Evolutionary conservation across 208 protist genomes (phyloP).

Genomic region (Leishmania guyanensis): DNA sequence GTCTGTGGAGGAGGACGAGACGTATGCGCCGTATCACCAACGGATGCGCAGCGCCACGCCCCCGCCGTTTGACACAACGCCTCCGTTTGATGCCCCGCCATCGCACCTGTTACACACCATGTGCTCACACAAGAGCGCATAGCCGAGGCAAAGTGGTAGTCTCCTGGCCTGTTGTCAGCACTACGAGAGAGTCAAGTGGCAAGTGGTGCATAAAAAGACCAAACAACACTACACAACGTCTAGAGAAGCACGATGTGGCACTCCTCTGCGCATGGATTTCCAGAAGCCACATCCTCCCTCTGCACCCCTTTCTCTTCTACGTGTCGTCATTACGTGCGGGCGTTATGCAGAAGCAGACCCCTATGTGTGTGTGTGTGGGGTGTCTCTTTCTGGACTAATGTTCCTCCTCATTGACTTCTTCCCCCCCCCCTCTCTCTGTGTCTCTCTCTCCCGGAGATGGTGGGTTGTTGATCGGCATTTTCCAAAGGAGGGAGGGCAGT

Average conservation of each 20-base stretch:
- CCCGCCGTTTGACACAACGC: slow-evolving; percentile 39
- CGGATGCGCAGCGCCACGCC: slow-evolving; percentile 39
- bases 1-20: slow-evolving; percentile 42
- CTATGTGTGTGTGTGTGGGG: neutral
- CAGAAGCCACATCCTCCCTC: too few relatives aligned
- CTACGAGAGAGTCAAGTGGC: too few relatives aligned
- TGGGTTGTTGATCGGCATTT: neutral
- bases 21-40: slow-evolving; percentile 51
- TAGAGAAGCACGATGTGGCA: neutral
- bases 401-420: neutral
- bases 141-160: neutral
- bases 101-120: slow-evolving; percentile 30
- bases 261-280: neutral
- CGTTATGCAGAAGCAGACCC: neutral
- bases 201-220: neutral
- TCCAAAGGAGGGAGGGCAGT: neutral
- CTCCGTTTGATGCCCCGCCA: slow-evolving; percentile 48
- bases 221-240: neutral
- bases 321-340: neutral
- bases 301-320: neutral
- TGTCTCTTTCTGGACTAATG: too few relatives aligned
- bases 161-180: neutral
- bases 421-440: neutral
- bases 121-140: slow-evolving; percentile 23
- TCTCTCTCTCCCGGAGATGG: neutral